phyloP scores from a whole-genome alignment of 192 early-diverging fungal genomes.

The Spizellomyces sp. region DNA sequence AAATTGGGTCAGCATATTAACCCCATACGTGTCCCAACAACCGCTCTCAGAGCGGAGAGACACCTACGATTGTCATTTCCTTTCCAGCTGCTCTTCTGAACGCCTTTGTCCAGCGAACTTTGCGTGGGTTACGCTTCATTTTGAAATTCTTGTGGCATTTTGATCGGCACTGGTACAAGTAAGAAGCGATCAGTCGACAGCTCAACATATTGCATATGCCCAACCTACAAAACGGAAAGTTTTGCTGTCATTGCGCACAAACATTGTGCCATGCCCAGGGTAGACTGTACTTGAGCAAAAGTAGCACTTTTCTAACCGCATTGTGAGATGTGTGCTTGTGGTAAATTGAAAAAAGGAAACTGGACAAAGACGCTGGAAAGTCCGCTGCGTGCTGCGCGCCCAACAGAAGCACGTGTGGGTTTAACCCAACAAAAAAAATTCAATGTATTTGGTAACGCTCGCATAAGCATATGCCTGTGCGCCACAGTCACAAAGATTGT shows the following conservation, averaged over 20 bases:
- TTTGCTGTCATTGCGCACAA: conserved; percentile 98
- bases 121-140: conserved; percentile 99
- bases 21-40: neutral
- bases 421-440: too few relatives aligned
- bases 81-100: conserved; percentile 98
- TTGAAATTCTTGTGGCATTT: conserved; percentile 99
- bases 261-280: conserved; percentile 98
- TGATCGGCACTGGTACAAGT: conserved; percentile 72
- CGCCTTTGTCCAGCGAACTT: conserved; percentile 99
- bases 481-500: too few relatives aligned
- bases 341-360: too few relatives aligned
- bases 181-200: conserved; percentile 66
- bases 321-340: conserved; percentile 31
- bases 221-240: conserved; percentile 53
- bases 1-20: neutral
- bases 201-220: neutral
- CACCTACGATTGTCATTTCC: conserved; percentile 95
- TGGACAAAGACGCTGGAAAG: too few relatives aligned
- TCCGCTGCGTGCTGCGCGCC: too few relatives aligned
- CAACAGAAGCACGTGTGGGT: too few relatives aligned
- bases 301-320: conserved; percentile 99
- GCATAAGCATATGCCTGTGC: too few relatives aligned
- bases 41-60: conserved; percentile 12
- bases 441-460: too few relatives aligned
- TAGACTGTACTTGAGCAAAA: conserved; percentile 97